Percentiles rank a stretch among this genome's conserved stretches.
phyloP scores from a whole-genome alignment of 495 filamentous ascomycete genomes.

The Neurospora sublineolata region DNA sequence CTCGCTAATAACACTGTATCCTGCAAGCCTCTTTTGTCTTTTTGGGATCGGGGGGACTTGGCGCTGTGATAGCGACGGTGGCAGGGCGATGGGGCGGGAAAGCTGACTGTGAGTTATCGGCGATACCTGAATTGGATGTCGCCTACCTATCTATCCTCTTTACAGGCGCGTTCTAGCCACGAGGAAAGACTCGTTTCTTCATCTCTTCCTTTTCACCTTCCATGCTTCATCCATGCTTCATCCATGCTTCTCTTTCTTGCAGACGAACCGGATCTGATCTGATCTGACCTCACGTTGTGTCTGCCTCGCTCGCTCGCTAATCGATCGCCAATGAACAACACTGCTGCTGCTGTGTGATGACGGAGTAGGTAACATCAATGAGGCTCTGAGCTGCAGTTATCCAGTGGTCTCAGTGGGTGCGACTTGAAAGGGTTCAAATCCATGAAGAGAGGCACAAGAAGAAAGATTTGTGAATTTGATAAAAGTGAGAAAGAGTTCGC shows the following conservation, averaged over 20 bases:
- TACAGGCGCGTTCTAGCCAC: not conserved
- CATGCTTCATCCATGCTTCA: not conserved
- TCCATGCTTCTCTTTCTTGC: not conserved
- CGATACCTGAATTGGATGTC: not conserved
- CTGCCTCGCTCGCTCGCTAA: not conserved
- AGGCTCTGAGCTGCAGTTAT: not conserved
- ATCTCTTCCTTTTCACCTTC: not conserved
- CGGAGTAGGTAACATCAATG: not conserved
- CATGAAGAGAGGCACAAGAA: not conserved
- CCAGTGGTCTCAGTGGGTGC: not conserved
- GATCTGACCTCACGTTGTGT: not conserved
- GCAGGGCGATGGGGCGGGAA: not conserved
- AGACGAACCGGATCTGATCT: not conserved
- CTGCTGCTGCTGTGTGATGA: not conserved
- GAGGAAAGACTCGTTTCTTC: not conserved
- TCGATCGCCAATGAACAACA: not conserved
- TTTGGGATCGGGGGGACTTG: not conserved
- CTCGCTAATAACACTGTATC: too few relatives aligned
- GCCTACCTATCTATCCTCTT: not conserved
- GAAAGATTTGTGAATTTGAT: not conserved
- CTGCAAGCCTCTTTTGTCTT: not conserved
- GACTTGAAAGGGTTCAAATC: not conserved
- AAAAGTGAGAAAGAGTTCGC: not conserved
- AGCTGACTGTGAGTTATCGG: not conserved
- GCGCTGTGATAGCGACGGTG: not conserved